Conservation (phyloP, 192 early-diverging fungal genomes). For the Tieghemiomyces parasiticus region DNA sequence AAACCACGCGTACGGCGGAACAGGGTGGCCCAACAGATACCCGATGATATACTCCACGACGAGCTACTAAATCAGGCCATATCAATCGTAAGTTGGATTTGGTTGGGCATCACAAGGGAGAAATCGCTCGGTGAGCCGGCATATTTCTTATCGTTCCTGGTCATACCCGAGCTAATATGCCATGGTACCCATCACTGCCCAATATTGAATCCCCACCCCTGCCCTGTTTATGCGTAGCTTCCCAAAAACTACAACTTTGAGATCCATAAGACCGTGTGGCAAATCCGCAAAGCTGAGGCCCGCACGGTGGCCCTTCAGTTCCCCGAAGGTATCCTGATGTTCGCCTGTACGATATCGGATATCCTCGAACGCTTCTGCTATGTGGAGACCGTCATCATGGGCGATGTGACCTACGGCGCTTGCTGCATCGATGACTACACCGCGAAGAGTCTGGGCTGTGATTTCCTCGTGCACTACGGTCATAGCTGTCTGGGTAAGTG, state of each 20-base stretch:
- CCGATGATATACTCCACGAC: slow-evolving; percentile 72
- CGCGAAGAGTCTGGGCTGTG: slow-evolving; percentile 79
- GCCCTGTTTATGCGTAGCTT: slow-evolving; percentile 22
- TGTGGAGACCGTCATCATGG: slow-evolving; percentile 92
- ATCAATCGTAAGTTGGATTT: slow-evolving; percentile 27
- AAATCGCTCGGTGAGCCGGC: neutral
- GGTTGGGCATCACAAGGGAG: no score
- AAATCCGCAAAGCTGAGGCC: slow-evolving; percentile 57
- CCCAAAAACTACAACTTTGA: slow-evolving; percentile 99
- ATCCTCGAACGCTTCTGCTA: slow-evolving; percentile 76
- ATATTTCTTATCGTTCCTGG: neutral
- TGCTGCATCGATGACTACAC: slow-evolving; percentile 98
- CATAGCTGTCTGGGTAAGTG: slow-evolving; percentile 79
- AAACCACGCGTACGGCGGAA: neutral
- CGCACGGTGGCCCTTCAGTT: slow-evolving; percentile 96
- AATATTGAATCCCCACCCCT: neutral
- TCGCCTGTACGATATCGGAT: slow-evolving; percentile 82
- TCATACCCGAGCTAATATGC: neutral
- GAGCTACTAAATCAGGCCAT: slow-evolving; percentile 70
- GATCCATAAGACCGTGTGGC: slow-evolving; percentile 92
- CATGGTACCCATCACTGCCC: neutral
- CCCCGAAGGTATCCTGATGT: slow-evolving; percentile 93
- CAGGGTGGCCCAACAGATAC: slow-evolving; percentile 59
- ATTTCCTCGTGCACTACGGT: slow-evolving; percentile 97
- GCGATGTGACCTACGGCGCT: slow-evolving; percentile 98